Evolutionary conservation across 768 basidiomycete genomes (phyloP), one percentile per base, ranked within the genome.

Genomic region (Amanita exitialis): DNA sequence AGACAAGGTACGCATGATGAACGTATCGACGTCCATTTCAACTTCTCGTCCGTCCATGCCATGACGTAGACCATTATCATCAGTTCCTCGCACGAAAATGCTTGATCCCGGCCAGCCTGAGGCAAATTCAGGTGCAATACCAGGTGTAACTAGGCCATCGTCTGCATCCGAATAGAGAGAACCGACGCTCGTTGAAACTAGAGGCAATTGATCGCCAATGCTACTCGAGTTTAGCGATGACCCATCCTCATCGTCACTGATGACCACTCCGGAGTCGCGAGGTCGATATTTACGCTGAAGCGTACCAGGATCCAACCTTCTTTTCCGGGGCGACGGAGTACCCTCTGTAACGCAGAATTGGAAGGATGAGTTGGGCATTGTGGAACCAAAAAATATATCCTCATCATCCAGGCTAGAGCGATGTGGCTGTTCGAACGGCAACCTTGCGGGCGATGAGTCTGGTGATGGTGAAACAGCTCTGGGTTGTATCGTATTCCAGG

Each of bases 121-220:
- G 35, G 60, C 57, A 13, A 62, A 49, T 27, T 74, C 73, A 16
- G 86, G 83, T 5, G 68, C 73, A 25, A 77, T 54, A 10, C 77
- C 74, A 2, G 87, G 88, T 0, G 86, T 90, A 16, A 87, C 71
- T n/a, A 90, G 74, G 28, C 76, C 82, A 41, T 83, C 78, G 34
- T 80, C 82, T 12, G 62, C 64, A 55, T 78, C 78, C 4, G 82
- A 81, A 44, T 71, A 70, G 23, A 80, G 64, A 3, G 83, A 82
- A 57, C 76, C 81, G 20, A 78, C 72, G 43, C 83, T 85, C 5
- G 76, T 81, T 0, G 83, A 87, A 0, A 77, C 72, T 30, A 66
- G 71, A 28, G 81, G 67, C 16, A 66, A 48, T 45, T 58, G 58
- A 49, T 66, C 57, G 23, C 49, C 42, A 41, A 52, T 53, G 34